These are phyloP conservation scores for Leucocoprinus leucothites DNA, from an alignment of 768 basidiomycete species.

Conservation along the genomic window DNA sequence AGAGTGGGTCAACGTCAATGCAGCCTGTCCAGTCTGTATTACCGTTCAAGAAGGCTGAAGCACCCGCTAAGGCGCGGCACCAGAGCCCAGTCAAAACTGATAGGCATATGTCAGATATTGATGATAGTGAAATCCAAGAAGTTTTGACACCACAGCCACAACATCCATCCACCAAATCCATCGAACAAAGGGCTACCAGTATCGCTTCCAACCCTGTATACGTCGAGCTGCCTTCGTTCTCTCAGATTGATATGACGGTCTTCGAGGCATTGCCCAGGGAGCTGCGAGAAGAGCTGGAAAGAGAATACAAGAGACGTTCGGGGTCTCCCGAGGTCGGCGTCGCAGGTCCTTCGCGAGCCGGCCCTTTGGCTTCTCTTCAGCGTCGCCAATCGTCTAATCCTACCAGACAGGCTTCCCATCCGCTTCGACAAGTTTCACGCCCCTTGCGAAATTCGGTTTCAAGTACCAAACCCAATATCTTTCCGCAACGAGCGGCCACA, in stretches of 20 bases:
- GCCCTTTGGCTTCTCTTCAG: background rate
- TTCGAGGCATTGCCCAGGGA: conserved; percentile 71
- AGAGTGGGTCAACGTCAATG: conserved; percentile 22
- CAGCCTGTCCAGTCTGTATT: conserved; percentile 58
- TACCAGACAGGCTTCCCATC: conserved; percentile 10
- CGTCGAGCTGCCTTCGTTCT: conserved; percentile 62
- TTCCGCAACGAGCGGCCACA: conserved; percentile 24
- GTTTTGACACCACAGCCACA: background rate
- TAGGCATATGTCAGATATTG: conserved; percentile 3
- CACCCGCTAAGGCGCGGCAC: conserved; percentile 6
- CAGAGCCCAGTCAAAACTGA: conserved; percentile 7
- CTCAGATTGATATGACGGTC: conserved; percentile 71
- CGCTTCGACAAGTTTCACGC: background rate
- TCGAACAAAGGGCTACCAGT: conserved; percentile 7
- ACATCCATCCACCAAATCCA: conserved; percentile 18
- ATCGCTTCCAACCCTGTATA: conserved; percentile 19
- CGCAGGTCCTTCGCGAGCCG: background rate
- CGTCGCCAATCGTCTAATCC: background rate
- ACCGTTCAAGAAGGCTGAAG: conserved; percentile 42
- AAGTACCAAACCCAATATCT: conserved; percentile 22
- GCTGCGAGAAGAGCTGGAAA: conserved; percentile 64
- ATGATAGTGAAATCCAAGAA: background rate
- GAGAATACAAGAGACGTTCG: conserved; percentile 62
- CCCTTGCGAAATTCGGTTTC: background rate
- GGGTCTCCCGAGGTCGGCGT: conserved; percentile 34